phyloP scores from a whole-genome alignment of 495 filamentous ascomycete species.

The Rostrohypoxylon terebratum region DNA sequence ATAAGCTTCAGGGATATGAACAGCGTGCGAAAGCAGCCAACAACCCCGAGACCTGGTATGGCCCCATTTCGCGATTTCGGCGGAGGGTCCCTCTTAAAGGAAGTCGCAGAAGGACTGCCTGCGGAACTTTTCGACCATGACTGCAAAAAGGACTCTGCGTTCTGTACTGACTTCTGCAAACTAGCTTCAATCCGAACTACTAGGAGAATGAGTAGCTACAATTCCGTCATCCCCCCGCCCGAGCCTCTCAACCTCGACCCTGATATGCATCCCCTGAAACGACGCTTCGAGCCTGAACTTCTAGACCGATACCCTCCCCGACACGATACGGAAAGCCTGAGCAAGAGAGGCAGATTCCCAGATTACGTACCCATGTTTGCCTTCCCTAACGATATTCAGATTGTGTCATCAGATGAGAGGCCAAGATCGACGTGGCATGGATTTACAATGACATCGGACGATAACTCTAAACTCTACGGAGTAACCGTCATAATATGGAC shows the following conservation, averaged over 20 bases:
- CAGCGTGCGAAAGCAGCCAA: conserved; percentile 89
- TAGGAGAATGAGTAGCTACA: conserved; percentile 93
- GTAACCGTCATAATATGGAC: conserved; percentile 95
- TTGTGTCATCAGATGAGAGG: conserved; percentile 93
- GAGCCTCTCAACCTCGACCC: conserved; percentile 89
- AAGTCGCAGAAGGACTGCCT: conserved; percentile 41
- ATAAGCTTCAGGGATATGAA: conserved; percentile 94
- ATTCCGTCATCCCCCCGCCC: conserved; percentile 94
- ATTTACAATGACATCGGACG: conserved; percentile 95
- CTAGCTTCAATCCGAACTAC: conserved; percentile 90
- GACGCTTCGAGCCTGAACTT: conserved; percentile 92
- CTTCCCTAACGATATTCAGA: conserved; percentile 97
- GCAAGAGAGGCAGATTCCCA: conserved; percentile 87
- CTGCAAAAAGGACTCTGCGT: conserved; percentile 44
- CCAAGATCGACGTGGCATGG: conserved; percentile 97
- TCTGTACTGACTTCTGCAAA: conserved; percentile 51
- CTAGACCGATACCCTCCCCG: conserved; percentile 93
- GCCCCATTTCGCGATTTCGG: conserved; percentile 46
- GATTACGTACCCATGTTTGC: conserved; percentile 99
- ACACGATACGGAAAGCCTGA: conserved; percentile 80
- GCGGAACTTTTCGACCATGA: conserved; percentile 41
- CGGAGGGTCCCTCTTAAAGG: conserved; percentile 37
- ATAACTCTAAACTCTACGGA: conserved; percentile 91
- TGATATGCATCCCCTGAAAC: conserved; percentile 95
- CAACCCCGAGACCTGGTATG: conserved; percentile 79